Percentiles rank a stretch among this genome's conserved stretches.
Evolutionary conservation across 1,284 basidiomycete species (phyloP).

Genomic region (Sporisorium scitamineum): DNA sequence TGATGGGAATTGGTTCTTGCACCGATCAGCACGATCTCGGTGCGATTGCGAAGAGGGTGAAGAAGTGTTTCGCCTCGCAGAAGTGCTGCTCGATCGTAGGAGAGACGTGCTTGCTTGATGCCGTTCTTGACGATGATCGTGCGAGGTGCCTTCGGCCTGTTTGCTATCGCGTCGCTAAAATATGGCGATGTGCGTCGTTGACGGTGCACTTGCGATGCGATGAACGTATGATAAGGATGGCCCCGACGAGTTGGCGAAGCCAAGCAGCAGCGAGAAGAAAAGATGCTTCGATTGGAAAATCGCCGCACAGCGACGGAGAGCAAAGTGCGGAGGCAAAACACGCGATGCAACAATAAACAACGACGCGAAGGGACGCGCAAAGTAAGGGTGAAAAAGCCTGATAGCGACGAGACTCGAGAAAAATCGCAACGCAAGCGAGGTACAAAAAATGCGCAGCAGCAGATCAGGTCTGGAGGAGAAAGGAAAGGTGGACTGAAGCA

Average conservation of each 20-base stretch:
- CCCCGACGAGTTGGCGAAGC: not conserved
- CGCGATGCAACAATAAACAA: not conserved
- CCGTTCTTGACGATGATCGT: not conserved
- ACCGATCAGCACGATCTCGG: not conserved
- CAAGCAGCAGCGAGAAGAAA: conserved; percentile 7
- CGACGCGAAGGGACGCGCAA: conserved; percentile 14
- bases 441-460: not conserved
- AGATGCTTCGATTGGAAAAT: not conserved
- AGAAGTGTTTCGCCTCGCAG: not conserved
- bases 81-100: not conserved
- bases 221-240: not conserved
- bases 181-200: not conserved
- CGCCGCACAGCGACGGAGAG: not conserved
- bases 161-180: not conserved
- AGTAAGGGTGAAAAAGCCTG: not conserved
- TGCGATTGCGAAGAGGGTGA: not conserved
- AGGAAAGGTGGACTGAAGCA: not conserved
- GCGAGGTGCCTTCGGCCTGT: not conserved
- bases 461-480: not conserved
- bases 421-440: not conserved
- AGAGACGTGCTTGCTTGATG: not conserved
- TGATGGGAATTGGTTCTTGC: not conserved
- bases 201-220: too few species aligned
- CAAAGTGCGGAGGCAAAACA: not conserved
- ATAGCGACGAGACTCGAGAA: not conserved